Base-by-base conservation (phyloP, 1,284 basidiomycete species). In the Cutaneotrichosporon cutaneum region DNA sequence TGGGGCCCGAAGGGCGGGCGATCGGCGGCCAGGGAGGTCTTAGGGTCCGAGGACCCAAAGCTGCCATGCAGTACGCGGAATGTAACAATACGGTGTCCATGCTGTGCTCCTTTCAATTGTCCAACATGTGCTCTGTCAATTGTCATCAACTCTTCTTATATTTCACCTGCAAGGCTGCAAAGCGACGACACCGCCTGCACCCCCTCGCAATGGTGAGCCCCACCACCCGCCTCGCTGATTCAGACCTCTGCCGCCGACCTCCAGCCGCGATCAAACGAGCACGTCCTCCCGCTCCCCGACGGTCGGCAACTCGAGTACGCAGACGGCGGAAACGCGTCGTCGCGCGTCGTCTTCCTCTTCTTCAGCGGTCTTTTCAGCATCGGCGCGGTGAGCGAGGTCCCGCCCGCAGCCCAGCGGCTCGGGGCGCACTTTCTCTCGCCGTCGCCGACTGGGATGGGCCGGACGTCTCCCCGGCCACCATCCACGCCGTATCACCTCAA, bases 401-500 rank as follows among this genome's bases (percentile, higher is more conserved):
- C 22, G 21, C 36, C 36, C 14, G 27, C 44, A 16, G 42, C 53
- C 22, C 30, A 53, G 39, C 27, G 48, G 33, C 24, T 44, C 11
- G 35, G 22, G 3, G 39, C 44, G 50, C 61, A 63, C 61, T 59
- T 36, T 24, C 22, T 63, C 13, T 32, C 53, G 24, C 35, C 54
- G 2, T 56, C 61, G 13, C 61, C 61, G 4, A 48, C 57, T 0
- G 61, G 61, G 0, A 44, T 59, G 48, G 61, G 61, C 33, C 22
- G 27, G n/a, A 52, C 70, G 0, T 65, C 80, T 0, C 51, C 59
- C 1, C 35, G 48, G 4, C 21, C n/a, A 16, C 4, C n/a, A 2
- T 8, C 3, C 32, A 44, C 24, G 33, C n/a, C 62, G 2, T 86
- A 83, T 67, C 67, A 81, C 53, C 70, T 77, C n/a, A 79, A 78